Conservation (phyloP, 2,329 filamentous ascomycete species). For the Colletotrichum sojae region DNA sequence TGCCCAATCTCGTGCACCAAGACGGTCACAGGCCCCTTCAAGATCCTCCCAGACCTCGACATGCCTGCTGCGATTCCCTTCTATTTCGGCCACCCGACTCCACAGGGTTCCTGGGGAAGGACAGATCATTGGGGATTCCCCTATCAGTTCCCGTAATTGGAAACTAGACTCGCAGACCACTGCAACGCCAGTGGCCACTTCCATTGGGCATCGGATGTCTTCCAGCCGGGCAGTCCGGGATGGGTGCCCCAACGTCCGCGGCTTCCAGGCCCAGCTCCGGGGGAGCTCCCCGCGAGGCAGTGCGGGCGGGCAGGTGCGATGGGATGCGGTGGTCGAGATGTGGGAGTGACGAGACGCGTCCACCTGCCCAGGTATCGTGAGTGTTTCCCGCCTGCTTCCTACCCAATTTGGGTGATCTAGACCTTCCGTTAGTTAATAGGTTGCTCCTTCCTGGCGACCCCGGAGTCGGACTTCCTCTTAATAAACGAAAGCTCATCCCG, state of each 20-base stretch:
- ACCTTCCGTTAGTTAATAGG: conserved; percentile 1
- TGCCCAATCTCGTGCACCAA: conserved; percentile 28
- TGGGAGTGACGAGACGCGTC: conserved; percentile 32
- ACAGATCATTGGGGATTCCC: conserved; percentile 5
- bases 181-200: conserved; percentile 19
- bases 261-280: conserved; percentile 30
- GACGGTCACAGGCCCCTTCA: conserved; percentile 24
- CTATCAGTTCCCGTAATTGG: conserved; percentile 17
- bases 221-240: conserved; percentile 31
- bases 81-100: conserved; percentile 2
- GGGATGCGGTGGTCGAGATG: conserved; percentile 1
- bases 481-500: conserved; percentile 22
- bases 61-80: conserved; percentile 6
- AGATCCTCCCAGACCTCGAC: conserved; percentile 15
- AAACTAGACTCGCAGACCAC: conserved; percentile 7
- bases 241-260: conserved; percentile 13
- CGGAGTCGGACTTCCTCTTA: background rate
- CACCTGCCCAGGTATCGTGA: conserved; percentile 33
- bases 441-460: background rate
- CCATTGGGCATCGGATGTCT: conserved; percentile 15
- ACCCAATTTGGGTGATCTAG: background rate
- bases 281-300: conserved; percentile 37
- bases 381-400: conserved; percentile 5
- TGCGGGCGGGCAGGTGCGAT: conserved; percentile 17
- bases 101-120: conserved; percentile 18